Evolutionary conservation across 164 flowering plant genomes (phyloP).

Genomic region (Sedum album): DNA sequence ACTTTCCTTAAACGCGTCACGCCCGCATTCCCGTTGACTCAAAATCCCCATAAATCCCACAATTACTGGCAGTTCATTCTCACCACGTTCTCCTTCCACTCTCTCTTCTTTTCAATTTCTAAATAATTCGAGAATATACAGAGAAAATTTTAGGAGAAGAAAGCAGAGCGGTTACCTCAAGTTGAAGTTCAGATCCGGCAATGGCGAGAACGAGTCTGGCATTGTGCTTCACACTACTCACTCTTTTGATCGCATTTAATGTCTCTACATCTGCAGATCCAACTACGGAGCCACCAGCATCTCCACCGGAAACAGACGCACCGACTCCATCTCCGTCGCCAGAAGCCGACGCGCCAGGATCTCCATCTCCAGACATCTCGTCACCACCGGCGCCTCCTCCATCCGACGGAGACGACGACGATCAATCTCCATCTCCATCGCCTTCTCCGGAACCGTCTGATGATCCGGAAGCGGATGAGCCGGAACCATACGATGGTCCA

Average conservation of each 20-base stretch:
- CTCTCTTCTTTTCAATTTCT: neutral
- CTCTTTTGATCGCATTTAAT: neutral
- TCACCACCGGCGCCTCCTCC: too few relatives aligned
- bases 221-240: neutral
- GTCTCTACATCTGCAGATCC: neutral
- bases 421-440: neutral
- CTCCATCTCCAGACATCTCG: neutral
- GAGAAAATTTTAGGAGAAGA: neutral
- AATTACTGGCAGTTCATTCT: neutral
- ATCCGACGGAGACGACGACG: neutral
- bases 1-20: neutral
- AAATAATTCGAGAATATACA: neutral
- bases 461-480: neutral
- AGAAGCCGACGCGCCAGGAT: neutral
- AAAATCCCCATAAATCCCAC: constrained; percentile 1
- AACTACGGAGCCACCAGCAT: neutral
- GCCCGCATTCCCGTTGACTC: neutral
- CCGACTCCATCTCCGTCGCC: neutral
- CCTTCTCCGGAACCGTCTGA: neutral
- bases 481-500: neutral
- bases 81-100: neutral
- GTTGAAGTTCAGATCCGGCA: constrained; percentile 1
- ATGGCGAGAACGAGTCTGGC: neutral
- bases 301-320: neutral
- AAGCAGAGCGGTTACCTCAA: neutral